phyloP scores from a whole-genome alignment of 352 stramenopile species.

The Phytophthora hybrid region DNA sequence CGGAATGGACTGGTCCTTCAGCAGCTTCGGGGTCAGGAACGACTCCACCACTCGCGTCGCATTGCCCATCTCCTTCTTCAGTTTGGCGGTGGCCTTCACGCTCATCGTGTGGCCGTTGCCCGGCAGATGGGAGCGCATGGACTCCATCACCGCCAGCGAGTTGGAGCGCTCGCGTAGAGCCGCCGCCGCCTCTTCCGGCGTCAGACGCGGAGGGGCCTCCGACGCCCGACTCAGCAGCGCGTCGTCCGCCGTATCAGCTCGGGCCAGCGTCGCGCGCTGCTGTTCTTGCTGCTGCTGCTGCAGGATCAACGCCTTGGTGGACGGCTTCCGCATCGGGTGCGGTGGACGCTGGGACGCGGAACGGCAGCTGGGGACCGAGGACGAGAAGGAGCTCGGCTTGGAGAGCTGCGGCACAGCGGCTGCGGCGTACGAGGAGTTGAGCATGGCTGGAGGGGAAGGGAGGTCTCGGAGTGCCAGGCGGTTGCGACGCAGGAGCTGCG shows the following conservation, averaged over 20 bases:
- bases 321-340: constrained; percentile 44
- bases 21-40: constrained; percentile 74
- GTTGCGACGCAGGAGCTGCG: constrained; percentile 17
- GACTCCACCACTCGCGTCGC: constrained; percentile 74
- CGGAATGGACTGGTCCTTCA: constrained; percentile 88
- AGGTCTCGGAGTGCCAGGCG: constrained; percentile 19
- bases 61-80: constrained; percentile 72
- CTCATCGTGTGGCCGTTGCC: constrained; percentile 61
- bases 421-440: constrained; percentile 33
- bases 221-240: constrained; percentile 41
- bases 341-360: constrained; percentile 9
- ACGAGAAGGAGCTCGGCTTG: constrained; percentile 24
- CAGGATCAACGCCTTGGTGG: constrained; percentile 61
- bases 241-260: constrained; percentile 54
- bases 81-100: constrained; percentile 59
- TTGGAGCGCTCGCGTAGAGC: constrained; percentile 68
- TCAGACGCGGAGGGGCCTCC: constrained; percentile 12
- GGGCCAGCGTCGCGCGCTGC: constrained; percentile 37
- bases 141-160: constrained; percentile 55
- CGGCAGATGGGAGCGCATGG: constrained; percentile 34
- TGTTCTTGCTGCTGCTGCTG: constrained; percentile 40
- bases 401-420: neutral
- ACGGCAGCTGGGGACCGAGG: neutral
- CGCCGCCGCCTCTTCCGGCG: constrained; percentile 33
- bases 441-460: constrained; percentile 14